Evolutionary conservation across 768 basidiomycete species (phyloP), one percentile per base, ranked within the genome.

Genomic region (Termitomyces sp.): DNA sequence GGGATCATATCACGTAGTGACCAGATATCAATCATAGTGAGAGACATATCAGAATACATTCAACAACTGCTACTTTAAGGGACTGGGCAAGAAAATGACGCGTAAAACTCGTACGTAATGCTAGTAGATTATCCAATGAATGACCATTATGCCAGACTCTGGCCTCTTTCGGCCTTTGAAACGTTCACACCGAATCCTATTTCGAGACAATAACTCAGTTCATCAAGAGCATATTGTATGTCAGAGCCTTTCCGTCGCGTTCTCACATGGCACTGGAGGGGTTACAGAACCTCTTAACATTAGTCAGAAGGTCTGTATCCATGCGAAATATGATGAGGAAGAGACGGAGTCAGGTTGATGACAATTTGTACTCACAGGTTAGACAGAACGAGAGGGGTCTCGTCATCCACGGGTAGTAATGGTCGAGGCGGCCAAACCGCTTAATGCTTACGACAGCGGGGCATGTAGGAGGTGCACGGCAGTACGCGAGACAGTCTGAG

Each of bases 401-500:
- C 17, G 53, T 53, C 48, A 64, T 28, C 48, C 53, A 53, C 15
- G 53, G 59, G 37, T 49, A 63, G 28, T 52, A 56, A 31, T 51
- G 56, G 42, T 60, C 51, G 19, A 64, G 49, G 46, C 52, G 53
- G 19, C 60, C 55, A 35, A 61, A 55, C 14, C 57, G 58, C 35
- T 49, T 59, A 11, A 54, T 53, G 40, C 59, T 53, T 33, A 63
- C 40, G 35, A 59, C 53, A 21, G 49, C 57, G 21, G 64, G 62
- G 51, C 72, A 72, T 37, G 42, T 55, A 21, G 65, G 57, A 19
- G 66, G 64, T 48, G 68, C 60, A 52, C 50, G 59, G 54, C 71
- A 72, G 50, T 64, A 71, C 1, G 57, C 42, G n/a, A 64, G 59
- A 57, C 72, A 73, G 23, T 60, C 55, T 21, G 69, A 64, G 60